Evolutionary conservation across 2,329 filamentous ascomycete species (phyloP).

Genomic region (Elsinoe australis): DNA sequence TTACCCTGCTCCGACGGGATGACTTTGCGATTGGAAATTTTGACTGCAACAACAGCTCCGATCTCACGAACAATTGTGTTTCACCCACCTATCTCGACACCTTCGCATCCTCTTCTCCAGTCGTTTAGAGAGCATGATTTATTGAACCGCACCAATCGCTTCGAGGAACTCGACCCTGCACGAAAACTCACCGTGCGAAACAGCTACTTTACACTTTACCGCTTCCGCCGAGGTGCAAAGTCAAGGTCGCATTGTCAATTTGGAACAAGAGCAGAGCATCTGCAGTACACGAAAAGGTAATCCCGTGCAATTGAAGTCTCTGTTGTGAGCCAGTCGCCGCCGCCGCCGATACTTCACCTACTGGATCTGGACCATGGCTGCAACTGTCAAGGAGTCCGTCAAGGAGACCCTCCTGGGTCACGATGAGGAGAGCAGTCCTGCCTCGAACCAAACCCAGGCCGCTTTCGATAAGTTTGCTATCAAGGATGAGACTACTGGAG

Average conservation of each 20-base stretch:
- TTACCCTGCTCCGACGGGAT: constrained; percentile 4
- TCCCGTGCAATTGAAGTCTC: too few species aligned
- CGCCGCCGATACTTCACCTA: constrained; percentile 13
- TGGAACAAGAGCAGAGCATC: neutral
- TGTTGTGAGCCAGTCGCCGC: neutral
- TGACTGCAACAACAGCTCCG: neutral
- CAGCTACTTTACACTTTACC: constrained; percentile 1
- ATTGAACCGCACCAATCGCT: neutral
- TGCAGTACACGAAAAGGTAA: constrained; percentile 1
- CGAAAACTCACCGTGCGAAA: neutral
- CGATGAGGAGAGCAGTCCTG: constrained; percentile 45
- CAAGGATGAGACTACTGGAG: constrained; percentile 66
- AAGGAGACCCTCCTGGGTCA: constrained; percentile 57
- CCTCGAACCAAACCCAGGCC: constrained; percentile 67
- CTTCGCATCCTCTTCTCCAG: neutral
- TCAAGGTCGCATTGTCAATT: neutral
- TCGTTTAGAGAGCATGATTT: too few species aligned
- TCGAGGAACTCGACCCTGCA: neutral
- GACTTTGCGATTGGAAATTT: constrained; percentile 1
- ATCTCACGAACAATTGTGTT: neutral
- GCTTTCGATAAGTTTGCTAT: constrained; percentile 70
- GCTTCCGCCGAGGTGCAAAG: constrained; percentile 6
- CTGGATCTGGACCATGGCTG: constrained; percentile 26
- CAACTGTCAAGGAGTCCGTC: constrained; percentile 61
- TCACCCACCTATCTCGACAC: neutral